Evolutionary conservation across 2,329 filamentous ascomycete genomes (phyloP).

Genomic region (Claviceps pazoutovae): DNA sequence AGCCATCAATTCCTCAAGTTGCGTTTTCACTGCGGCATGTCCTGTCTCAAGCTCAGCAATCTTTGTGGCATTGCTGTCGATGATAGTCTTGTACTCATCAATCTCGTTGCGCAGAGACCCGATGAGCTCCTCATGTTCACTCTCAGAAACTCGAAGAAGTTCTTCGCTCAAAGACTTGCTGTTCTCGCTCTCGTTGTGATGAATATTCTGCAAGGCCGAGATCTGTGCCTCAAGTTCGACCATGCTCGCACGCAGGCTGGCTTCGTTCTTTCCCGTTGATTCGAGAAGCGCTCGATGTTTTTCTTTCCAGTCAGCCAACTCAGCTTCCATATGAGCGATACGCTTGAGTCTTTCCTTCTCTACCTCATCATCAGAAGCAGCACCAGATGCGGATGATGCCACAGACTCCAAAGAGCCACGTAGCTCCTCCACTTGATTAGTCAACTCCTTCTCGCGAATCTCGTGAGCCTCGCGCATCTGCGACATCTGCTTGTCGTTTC

Average conservation of each 20-base stretch:
- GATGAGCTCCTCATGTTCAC: conserved; percentile 45
- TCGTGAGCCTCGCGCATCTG: conserved; percentile 59
- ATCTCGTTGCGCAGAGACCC: conserved; percentile 57
- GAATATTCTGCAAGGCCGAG: conserved; percentile 28
- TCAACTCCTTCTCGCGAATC: conserved; percentile 61
- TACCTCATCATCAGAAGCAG: conserved; percentile 13
- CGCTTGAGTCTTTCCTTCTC: conserved; percentile 25
- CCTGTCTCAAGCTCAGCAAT: conserved; percentile 63
- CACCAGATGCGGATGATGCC: conserved; percentile 6
- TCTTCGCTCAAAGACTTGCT: conserved; percentile 26
- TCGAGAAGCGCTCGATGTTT: conserved; percentile 61
- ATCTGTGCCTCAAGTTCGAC: conserved; percentile 53
- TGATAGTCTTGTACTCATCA: conserved; percentile 64
- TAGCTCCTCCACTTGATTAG: conserved; percentile 55
- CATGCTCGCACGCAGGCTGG: conserved; percentile 58
- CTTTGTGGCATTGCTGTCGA: conserved; percentile 52
- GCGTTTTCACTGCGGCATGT: conserved; percentile 48
- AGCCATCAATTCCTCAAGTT: conserved; percentile 53
- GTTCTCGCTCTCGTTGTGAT: conserved; percentile 27
- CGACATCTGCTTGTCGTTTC: conserved; percentile 69
- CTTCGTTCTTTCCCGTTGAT: conserved; percentile 58
- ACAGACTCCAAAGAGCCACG: conserved; percentile 36
- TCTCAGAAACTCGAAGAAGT: conserved; percentile 30
- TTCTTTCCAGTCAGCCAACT: conserved; percentile 59
- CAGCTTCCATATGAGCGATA: conserved; percentile 53